Percentiles rank a stretch among this genome's conserved stretches.
Evolutionary conservation across 148 eudicot species (phyloP).

Genomic region (Silene conica): DNA sequence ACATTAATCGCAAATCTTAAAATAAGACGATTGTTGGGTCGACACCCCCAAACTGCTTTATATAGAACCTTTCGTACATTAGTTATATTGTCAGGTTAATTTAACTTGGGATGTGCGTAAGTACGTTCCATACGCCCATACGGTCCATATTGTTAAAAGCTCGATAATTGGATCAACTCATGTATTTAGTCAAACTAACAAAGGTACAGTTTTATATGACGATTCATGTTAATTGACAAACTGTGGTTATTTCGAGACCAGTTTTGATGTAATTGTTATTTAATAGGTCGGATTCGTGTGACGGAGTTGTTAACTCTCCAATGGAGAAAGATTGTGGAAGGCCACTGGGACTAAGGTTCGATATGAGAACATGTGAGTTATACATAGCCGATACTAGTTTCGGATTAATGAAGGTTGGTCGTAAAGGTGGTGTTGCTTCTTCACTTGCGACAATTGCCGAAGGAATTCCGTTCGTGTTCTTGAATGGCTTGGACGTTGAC

Average conservation of each 20-base stretch:
- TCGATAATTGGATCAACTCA: no score
- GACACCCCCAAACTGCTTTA: no score
- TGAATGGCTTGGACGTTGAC: slow-evolving; percentile 23
- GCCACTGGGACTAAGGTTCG: slow-evolving; percentile 26
- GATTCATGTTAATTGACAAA: no score
- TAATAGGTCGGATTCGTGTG: slow-evolving; percentile 12
- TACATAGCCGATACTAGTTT: slow-evolving; percentile 20
- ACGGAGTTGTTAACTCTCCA: background rate
- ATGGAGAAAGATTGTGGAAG: slow-evolving; percentile 20
- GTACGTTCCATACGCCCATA: no score
- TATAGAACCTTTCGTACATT: no score
- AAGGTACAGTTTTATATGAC: background rate
- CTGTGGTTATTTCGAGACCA: background rate
- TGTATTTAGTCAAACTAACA: background rate
- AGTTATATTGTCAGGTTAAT: no score
- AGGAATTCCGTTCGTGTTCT: slow-evolving; percentile 19
- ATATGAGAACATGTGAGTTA: slow-evolving; percentile 17
- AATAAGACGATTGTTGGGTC: no score
- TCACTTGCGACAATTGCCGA: slow-evolving; percentile 12
- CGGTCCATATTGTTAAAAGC: no score
- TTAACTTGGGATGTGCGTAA: no score
- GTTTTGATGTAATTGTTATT: background rate
- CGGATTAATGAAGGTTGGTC: slow-evolving; percentile 20
- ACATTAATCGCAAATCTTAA: no score
- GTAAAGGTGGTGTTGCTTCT: slow-evolving; percentile 12